phyloP scores from a whole-genome alignment of 1,284 basidiomycete genomes.

The Omphalotus olearius region DNA sequence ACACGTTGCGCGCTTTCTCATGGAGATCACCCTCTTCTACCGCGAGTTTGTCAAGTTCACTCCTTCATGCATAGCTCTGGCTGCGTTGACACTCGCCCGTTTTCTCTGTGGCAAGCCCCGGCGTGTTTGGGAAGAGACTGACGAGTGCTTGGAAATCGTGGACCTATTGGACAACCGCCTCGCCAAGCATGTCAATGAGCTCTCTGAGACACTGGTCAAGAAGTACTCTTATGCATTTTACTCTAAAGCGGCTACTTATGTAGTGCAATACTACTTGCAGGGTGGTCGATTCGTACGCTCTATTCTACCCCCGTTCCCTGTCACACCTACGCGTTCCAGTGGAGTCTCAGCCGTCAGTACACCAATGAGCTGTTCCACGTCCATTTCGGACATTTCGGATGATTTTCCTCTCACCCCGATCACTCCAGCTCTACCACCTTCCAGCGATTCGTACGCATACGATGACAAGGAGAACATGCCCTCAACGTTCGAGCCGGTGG shows the following conservation, averaged over 20 bases:
- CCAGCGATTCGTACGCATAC: conserved; percentile 51
- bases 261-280: conserved; percentile 88
- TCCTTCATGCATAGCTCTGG: conserved; percentile 85
- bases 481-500: conserved; percentile 60
- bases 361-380: conserved; percentile 68
- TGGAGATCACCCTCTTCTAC: conserved; percentile 98
- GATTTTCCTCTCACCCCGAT: conserved; percentile 79
- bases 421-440: conserved; percentile 52
- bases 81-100: conserved; percentile 85
- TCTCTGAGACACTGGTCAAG: conserved; percentile 93
- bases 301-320: conserved; percentile 50
- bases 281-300: conserved; percentile 65
- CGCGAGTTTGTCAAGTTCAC: conserved; percentile 88
- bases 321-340: conserved; percentile 60
- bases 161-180: conserved; percentile 84
- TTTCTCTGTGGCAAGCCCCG: conserved; percentile 80
- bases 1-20: conserved; percentile 93
- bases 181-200: conserved; percentile 79
- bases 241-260: conserved; percentile 88
- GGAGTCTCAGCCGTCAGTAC: conserved; percentile 51
- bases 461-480: conserved; percentile 78
- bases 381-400: conserved; percentile 70
- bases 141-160: conserved; percentile 74
- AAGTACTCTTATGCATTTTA: conserved; percentile 97
- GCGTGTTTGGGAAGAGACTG: conserved; percentile 76